Conservation (phyloP, 345 rosid genomes). For the Schrenkiella parvula region DNA sequence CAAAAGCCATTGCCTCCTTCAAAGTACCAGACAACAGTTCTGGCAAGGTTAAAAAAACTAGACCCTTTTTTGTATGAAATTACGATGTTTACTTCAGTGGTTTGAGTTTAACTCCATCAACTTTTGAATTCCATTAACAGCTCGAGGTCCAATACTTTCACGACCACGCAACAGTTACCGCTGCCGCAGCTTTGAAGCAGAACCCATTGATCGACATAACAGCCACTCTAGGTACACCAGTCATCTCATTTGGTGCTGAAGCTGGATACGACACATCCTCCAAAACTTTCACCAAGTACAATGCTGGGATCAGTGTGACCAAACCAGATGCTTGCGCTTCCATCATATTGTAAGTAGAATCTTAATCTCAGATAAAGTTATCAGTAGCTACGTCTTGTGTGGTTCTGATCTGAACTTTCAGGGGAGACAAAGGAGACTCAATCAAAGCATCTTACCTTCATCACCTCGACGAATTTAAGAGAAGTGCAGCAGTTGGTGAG, state of each 20-base stretch:
- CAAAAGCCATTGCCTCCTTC: constrained; percentile 72
- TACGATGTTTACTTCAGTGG: background rate
- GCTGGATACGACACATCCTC: constrained; percentile 74
- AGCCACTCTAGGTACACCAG: constrained; percentile 76
- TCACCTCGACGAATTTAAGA: constrained; percentile 60
- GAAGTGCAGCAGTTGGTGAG: constrained; percentile 70
- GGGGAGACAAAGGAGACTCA: constrained; percentile 92
- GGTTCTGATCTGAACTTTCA: constrained; percentile 26
- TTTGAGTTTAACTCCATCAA: background rate
- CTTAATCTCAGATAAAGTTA: background rate
- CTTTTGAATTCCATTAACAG: constrained; percentile 35
- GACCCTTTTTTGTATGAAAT: background rate
- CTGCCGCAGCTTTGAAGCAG: constrained; percentile 66
- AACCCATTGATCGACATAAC: constrained; percentile 66
- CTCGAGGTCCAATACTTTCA: constrained; percentile 85
- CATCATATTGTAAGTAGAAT: constrained; percentile 58
- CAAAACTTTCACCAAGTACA: constrained; percentile 73
- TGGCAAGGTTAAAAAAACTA: constrained; percentile 58
- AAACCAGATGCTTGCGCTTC: constrained; percentile 78
- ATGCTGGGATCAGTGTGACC: constrained; percentile 66
- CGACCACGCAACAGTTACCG: constrained; percentile 67
- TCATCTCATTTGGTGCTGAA: constrained; percentile 89
- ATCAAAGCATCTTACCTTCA: constrained; percentile 75
- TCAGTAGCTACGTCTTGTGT: background rate
- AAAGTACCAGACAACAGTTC: constrained; percentile 75